Conservation (phyloP, 495 filamentous ascomycete species). For the Neurospora sp. region DNA sequence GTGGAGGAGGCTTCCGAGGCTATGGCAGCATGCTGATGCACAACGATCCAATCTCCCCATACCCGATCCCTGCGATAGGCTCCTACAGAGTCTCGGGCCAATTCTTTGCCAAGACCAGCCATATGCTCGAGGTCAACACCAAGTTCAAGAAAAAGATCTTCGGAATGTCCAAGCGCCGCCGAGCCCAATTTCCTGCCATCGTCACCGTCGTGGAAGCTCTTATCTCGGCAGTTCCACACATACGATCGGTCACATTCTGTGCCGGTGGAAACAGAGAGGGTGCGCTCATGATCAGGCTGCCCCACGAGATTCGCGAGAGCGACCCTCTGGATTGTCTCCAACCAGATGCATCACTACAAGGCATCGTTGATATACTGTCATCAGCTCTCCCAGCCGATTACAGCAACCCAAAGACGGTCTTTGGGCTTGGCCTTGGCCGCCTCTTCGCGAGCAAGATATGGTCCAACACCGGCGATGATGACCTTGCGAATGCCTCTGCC, state of each 20-base stretch:
- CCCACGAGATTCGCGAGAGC: conserved; percentile 43
- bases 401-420: conserved; percentile 36
- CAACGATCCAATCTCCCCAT: conserved; percentile 54
- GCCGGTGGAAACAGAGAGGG: conserved; percentile 82
- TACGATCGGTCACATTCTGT: conserved; percentile 69
- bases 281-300: conserved; percentile 58
- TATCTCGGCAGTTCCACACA: conserved; percentile 54
- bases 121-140: conserved; percentile 46
- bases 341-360: conserved; percentile 25
- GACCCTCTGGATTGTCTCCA: conserved; percentile 48
- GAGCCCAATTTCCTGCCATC: conserved; percentile 75
- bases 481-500: conserved; percentile 48
- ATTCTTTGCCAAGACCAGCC: conserved; percentile 50
- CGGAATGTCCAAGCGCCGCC: conserved; percentile 72
- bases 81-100: conserved; percentile 56
- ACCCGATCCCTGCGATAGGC: conserved; percentile 79
- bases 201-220: conserved; percentile 66
- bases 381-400: conserved; percentile 43
- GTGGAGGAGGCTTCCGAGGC: conserved; percentile 82
- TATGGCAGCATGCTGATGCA: conserved; percentile 81
- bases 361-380: conserved; percentile 37
- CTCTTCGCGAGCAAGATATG: conserved; percentile 37
- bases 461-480: conserved; percentile 31
- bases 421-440: conserved; percentile 28
- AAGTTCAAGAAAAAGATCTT: conserved; percentile 54